These are phyloP conservation scores for Beauveria asiatica DNA, from an alignment of 2,329 filamentous ascomycete species.

Conservation along the genomic window DNA sequence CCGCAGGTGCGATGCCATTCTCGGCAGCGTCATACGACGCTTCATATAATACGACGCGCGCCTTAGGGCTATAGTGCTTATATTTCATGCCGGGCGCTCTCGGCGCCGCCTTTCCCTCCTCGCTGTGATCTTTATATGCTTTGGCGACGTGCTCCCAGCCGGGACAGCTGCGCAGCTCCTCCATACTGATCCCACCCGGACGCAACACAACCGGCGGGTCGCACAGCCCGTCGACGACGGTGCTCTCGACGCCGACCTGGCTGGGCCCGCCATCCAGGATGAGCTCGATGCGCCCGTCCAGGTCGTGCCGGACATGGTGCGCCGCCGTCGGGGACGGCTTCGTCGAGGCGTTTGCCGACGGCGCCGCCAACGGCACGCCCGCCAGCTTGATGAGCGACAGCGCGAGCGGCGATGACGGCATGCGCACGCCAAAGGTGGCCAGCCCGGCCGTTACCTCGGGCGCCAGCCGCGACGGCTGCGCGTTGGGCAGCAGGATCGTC, in stretches of 20 bases:
- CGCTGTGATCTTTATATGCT: slow-evolving; percentile 69
- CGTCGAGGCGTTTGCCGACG: slow-evolving; percentile 90
- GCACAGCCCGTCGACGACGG: slow-evolving; percentile 85
- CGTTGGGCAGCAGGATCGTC: slow-evolving; percentile 79
- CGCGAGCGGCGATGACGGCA: slow-evolving; percentile 80
- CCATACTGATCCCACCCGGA: slow-evolving; percentile 79
- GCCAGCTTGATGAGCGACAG: slow-evolving; percentile 76
- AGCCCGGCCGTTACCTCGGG: slow-evolving; percentile 88
- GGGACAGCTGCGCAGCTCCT: slow-evolving; percentile 61
- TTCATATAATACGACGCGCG: slow-evolving; percentile 77
- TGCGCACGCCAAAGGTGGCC: slow-evolving; percentile 76
- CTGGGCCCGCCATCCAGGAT: slow-evolving; percentile 87
- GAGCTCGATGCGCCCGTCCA: slow-evolving; percentile 71
- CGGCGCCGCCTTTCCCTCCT: slow-evolving; percentile 57
- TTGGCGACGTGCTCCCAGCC: slow-evolving; percentile 76
- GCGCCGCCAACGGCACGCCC: slow-evolving; percentile 74
- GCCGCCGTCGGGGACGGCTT: slow-evolving; percentile 87
- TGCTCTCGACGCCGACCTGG: slow-evolving; percentile 87
- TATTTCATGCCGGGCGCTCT: slow-evolving; percentile 98
- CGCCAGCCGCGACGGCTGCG: slow-evolving; percentile 60
- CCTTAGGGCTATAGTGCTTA: slow-evolving; percentile 90
- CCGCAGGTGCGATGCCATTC: slow-evolving; percentile 28
- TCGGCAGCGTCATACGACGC: slow-evolving; percentile 29
- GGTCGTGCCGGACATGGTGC: slow-evolving; percentile 78
- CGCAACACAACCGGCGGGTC: slow-evolving; percentile 72